Evolutionary conservation across 345 rosid genomes (phyloP).

Genomic region (Geranium rotundifolium): DNA sequence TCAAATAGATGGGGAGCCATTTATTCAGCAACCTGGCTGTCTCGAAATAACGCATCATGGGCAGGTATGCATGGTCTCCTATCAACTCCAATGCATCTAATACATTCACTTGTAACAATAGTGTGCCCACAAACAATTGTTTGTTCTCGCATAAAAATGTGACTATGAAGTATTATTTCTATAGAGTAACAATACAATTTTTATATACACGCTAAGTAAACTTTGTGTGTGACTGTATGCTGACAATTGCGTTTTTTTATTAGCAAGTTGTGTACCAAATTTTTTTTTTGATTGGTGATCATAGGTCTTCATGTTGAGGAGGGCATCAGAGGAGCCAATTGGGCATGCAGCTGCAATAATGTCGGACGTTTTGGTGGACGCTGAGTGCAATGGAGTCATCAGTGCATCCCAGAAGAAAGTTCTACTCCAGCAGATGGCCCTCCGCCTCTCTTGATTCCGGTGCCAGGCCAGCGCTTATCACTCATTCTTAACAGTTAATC

Average conservation of each 20-base stretch:
- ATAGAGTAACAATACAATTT: too few species aligned
- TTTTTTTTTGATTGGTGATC: slow-evolving; percentile 1
- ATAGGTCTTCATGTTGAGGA: slow-evolving; percentile 57
- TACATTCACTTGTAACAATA: too few species aligned
- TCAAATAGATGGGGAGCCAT: slow-evolving; percentile 67
- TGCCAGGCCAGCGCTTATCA: too few species aligned
- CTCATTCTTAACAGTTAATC: neutral
- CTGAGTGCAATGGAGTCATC: slow-evolving; percentile 58
- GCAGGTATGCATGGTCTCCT: slow-evolving; percentile 25
- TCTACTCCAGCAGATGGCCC: slow-evolving; percentile 50
- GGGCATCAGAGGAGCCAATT: slow-evolving; percentile 49
- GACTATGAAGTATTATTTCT: too few species aligned
- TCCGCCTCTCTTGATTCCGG: slow-evolving; percentile 19
- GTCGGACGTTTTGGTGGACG: slow-evolving; percentile 55
- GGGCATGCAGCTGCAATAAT: slow-evolving; percentile 62
- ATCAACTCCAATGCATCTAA: too few species aligned
- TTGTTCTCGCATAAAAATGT: too few species aligned
- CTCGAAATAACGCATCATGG: slow-evolving; percentile 56
- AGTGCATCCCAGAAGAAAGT: slow-evolving; percentile 49
- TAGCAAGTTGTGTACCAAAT: neutral
- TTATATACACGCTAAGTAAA: too few species aligned
- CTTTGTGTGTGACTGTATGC: too few species aligned
- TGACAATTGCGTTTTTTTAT: neutral
- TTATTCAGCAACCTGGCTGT: slow-evolving; percentile 57
- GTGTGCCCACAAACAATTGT: too few species aligned